A percentile compares a stretch with the other conserved stretches of the same genome.
Conservation (phyloP, 1,284 basidiomycete species). For the Trametes versicolor region DNA sequence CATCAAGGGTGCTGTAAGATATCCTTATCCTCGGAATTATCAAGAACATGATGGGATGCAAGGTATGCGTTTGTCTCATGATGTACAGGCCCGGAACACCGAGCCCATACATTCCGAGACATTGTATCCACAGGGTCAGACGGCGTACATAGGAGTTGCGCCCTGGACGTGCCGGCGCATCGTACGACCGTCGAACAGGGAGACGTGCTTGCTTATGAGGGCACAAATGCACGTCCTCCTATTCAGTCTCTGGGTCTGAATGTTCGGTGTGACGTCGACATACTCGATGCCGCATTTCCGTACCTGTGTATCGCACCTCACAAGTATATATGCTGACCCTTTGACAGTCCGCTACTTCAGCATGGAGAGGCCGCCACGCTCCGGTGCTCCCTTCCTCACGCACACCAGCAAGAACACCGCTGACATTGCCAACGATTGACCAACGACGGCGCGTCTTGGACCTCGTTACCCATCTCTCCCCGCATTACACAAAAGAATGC, state of each 20-base stretch:
- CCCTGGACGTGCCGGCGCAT: too few relatives aligned
- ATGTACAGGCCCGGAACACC: not conserved
- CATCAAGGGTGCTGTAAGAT: not conserved
- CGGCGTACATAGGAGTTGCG: not conserved
- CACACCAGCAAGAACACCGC: conserved; percentile 62
- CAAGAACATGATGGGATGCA: not conserved
- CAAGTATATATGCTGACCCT: conserved; percentile 13
- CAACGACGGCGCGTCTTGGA: conserved; percentile 88
- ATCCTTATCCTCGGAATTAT: not conserved
- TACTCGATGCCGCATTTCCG: not conserved
- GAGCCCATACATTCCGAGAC: not conserved
- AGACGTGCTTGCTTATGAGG: too few relatives aligned
- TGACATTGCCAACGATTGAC: conserved; percentile 76
- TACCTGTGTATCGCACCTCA: not conserved
- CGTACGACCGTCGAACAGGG: too few relatives aligned
- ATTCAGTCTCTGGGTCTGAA: too few relatives aligned
- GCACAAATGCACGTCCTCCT: too few relatives aligned
- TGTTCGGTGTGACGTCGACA: not conserved
- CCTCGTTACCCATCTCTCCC: conserved; percentile 84
- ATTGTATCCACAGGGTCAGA: not conserved
- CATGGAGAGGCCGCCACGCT: conserved; percentile 65
- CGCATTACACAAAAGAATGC: conserved; percentile 93
- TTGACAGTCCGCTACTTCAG: conserved; percentile 47
- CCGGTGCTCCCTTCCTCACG: conserved; percentile 51
- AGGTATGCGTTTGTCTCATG: not conserved